phyloP scores from a whole-genome alignment of 345 rosid species.

The Citrus inodora region DNA sequence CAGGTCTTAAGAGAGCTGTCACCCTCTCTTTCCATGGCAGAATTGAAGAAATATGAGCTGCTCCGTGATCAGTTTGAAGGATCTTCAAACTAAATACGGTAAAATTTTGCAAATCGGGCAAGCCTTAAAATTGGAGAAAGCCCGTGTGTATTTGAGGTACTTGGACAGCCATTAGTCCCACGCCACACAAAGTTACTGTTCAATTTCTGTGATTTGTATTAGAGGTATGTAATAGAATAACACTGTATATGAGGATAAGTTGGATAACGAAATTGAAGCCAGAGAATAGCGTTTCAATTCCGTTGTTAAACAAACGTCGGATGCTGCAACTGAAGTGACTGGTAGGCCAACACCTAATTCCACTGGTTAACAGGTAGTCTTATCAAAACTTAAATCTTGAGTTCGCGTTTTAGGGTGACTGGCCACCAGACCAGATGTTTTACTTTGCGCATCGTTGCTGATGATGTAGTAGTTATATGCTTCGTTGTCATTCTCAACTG shows the following conservation, averaged over 20 bases:
- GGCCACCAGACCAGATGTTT: too few relatives aligned
- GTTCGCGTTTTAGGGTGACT: background rate
- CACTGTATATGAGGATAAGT: background rate
- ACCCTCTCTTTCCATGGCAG: slow-evolving; percentile 83
- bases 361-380: too few relatives aligned
- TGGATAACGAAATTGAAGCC: background rate
- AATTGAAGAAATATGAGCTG: slow-evolving; percentile 82
- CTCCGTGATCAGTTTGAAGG: slow-evolving; percentile 81
- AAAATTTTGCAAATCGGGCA: background rate
- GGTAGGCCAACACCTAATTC: too few relatives aligned
- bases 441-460: too few relatives aligned
- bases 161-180: background rate
- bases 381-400: background rate
- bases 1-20: slow-evolving; percentile 82
- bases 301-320: too few relatives aligned
- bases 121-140: background rate
- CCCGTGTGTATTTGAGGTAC: background rate
- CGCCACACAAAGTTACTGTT: background rate
- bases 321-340: background rate
- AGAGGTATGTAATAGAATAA: background rate
- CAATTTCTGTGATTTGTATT: background rate
- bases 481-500: background rate
- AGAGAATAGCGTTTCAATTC: too few relatives aligned
- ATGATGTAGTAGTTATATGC: too few relatives aligned
- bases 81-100: slow-evolving; percentile 25